A percentile compares a stretch with the other conserved stretches of the same genome.
phyloP scores from a whole-genome alignment of 1,139 yeast species.

The Taiozyma onychis region DNA sequence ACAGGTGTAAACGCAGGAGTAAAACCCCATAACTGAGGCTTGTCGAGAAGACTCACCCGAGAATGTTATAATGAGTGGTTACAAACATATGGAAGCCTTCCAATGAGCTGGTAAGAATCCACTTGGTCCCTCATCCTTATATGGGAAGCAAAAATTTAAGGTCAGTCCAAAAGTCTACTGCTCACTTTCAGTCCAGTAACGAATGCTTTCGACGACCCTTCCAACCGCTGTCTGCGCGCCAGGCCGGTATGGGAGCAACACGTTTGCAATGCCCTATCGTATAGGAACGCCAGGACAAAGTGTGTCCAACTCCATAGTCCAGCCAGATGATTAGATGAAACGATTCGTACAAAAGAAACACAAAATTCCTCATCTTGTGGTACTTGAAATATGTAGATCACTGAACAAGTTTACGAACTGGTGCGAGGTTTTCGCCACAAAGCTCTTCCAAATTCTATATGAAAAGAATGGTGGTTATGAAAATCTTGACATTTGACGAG shows the following conservation, averaged over 20 bases:
- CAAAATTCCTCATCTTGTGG: not conserved
- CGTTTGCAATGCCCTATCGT: not conserved
- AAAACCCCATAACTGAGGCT: not conserved
- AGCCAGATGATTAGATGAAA: too few species aligned
- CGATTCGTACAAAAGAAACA: not conserved
- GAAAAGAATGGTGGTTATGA: not conserved
- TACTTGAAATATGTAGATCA: not conserved
- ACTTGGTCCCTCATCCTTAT: too few species aligned
- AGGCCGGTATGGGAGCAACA: not conserved
- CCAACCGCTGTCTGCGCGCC: too few species aligned
- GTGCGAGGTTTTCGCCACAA: not conserved
- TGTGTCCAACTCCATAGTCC: not conserved
- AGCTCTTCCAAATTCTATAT: not conserved
- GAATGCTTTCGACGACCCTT: too few species aligned
- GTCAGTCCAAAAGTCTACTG: too few species aligned
- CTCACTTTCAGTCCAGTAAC: too few species aligned
- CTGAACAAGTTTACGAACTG: not conserved
- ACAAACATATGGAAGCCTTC: too few species aligned
- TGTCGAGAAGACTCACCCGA: not conserved
- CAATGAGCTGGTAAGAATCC: too few species aligned
- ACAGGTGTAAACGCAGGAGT: not conserved
- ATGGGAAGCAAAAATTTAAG: too few species aligned
- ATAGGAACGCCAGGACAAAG: not conserved
- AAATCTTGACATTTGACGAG: not conserved
- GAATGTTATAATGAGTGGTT: not conserved